phyloP scores from a whole-genome alignment of 257 asterid species.

The Leonotis leonurus region DNA sequence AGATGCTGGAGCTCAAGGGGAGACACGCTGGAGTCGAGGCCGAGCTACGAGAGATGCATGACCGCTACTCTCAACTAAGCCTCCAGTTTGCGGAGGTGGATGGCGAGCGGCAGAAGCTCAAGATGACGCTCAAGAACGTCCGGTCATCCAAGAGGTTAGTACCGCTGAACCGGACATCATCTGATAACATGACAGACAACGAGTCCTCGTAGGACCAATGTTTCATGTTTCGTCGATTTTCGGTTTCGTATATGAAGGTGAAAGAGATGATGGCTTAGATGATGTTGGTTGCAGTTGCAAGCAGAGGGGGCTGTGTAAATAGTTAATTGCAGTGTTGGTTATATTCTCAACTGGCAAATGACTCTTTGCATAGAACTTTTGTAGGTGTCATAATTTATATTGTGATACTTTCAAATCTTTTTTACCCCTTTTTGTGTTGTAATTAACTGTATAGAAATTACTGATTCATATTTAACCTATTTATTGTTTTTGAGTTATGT shows the following conservation, averaged over 20 bases:
- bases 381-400: slow-evolving; percentile 15
- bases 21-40: slow-evolving; percentile 58
- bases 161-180: slow-evolving; percentile 34
- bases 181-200: slow-evolving; percentile 31
- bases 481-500: background rate
- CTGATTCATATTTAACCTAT: slow-evolving; percentile 8
- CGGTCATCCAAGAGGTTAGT: slow-evolving; percentile 44
- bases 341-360: slow-evolving; percentile 13
- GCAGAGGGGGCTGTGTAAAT: slow-evolving; percentile 3
- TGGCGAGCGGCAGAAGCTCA: slow-evolving; percentile 90
- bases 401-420: background rate
- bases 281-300: background rate
- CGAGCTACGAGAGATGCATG: slow-evolving; percentile 86
- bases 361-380: slow-evolving; percentile 16
- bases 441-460: slow-evolving; percentile 31
- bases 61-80: slow-evolving; percentile 78
- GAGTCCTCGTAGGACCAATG: slow-evolving; percentile 24
- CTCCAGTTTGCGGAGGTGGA: slow-evolving; percentile 95
- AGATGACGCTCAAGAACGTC: slow-evolving; percentile 68
- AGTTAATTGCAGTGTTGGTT: slow-evolving; percentile 16
- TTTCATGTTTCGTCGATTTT: background rate
- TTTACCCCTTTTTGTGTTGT: slow-evolving; percentile 9
- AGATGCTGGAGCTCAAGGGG: slow-evolving; percentile 74
- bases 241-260: background rate
- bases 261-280: too few relatives aligned